These are phyloP conservation scores for Xylaria sp. DNA, from an alignment of 2,329 filamentous ascomycete species.

Conservation along the genomic window DNA sequence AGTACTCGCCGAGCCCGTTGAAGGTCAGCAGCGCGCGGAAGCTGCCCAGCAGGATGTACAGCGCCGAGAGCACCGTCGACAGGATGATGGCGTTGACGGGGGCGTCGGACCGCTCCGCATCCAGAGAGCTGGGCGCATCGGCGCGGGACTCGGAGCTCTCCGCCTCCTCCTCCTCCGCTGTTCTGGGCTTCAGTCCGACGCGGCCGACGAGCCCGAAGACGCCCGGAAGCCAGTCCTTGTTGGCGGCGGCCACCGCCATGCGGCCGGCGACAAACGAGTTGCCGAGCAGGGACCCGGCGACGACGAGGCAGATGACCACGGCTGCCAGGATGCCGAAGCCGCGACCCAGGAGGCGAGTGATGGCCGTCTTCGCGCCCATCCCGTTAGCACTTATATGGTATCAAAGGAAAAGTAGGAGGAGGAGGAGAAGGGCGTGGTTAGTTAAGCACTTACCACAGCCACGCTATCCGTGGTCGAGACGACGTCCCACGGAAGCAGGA, in stretches of 20 bases:
- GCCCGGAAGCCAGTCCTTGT: slow-evolving; percentile 53
- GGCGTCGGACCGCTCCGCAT: slow-evolving; percentile 45
- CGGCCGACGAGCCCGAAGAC: slow-evolving; percentile 49
- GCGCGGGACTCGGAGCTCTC: slow-evolving; percentile 6
- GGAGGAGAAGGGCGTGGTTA: too few species aligned
- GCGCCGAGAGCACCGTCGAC: slow-evolving; percentile 50
- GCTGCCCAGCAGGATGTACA: slow-evolving; percentile 63
- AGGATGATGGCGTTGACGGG: slow-evolving; percentile 58
- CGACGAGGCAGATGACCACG: slow-evolving; percentile 60
- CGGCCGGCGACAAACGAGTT: slow-evolving; percentile 66
- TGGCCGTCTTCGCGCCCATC: slow-evolving; percentile 53
- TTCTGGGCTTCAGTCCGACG: slow-evolving; percentile 38
- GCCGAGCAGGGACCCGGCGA: slow-evolving; percentile 63
- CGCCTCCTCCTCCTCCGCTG: too few species aligned
- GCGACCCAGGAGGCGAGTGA: slow-evolving; percentile 56
- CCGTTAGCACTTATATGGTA: too few species aligned
- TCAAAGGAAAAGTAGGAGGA: too few species aligned
- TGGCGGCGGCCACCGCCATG: slow-evolving; percentile 62
- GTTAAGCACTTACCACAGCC: slow-evolving; percentile 59
- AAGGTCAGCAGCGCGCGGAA: slow-evolving; percentile 65
- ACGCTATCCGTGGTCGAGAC: slow-evolving; percentile 63
- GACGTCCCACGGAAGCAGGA: slow-evolving; percentile 62
- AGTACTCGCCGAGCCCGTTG: slow-evolving; percentile 61
- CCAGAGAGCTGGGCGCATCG: not conserved
- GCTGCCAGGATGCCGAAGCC: slow-evolving; percentile 58